Conservation (phyloP, 2,329 filamentous ascomycete species). For the Cordyceps cateniannulata region DNA sequence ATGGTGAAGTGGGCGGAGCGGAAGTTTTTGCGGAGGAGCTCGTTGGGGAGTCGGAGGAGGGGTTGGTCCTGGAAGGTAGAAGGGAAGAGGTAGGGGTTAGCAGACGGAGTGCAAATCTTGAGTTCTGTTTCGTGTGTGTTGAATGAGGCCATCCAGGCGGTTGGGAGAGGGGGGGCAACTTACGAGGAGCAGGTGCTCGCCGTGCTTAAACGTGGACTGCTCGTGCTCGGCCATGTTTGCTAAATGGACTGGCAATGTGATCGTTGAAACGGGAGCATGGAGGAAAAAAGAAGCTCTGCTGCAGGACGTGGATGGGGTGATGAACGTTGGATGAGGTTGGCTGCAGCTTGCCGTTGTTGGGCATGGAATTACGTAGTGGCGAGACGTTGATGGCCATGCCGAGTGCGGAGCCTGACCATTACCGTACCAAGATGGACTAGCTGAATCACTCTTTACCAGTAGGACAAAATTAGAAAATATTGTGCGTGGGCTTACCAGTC, state of each 20-base stretch:
- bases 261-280: neutral
- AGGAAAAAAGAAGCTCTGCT: neutral
- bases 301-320: neutral
- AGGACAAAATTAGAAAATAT: no score
- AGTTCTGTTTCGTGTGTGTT: no score
- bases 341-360: neutral
- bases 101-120: neutral
- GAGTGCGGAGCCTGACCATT: no score
- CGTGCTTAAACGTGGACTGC: conserved; percentile 64
- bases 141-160: no score
- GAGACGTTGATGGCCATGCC: no score
- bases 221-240: conserved; percentile 52
- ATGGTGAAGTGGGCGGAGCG: conserved; percentile 73
- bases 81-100: neutral
- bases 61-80: conserved; percentile 68
- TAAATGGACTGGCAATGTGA: neutral
- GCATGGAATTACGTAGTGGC: conserved; percentile 1
- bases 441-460: no score
- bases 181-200: conserved; percentile 63
- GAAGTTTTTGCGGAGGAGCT: conserved; percentile 90
- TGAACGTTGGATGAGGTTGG: neutral
- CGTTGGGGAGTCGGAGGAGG: conserved; percentile 84
- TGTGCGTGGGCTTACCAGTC: no score
- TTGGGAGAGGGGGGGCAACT: neutral
- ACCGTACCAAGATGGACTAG: no score